Base-by-base conservation (phyloP, 1,284 basidiomycete genomes). In the Coriolopsis trogii region DNA sequence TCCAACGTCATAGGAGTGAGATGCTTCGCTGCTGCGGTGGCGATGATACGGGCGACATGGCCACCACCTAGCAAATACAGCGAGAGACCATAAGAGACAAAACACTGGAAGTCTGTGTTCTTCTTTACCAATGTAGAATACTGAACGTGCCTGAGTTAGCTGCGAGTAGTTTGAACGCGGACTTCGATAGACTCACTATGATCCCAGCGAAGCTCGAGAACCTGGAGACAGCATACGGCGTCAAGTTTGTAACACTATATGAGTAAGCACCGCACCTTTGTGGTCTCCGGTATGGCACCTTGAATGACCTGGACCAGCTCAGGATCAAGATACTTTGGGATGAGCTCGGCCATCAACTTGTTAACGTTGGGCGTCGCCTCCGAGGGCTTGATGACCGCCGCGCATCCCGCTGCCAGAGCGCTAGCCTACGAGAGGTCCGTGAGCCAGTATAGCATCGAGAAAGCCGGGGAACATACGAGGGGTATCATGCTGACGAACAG, bases 181-280 rank as follows among this genome's bases (percentile, higher is more conserved):
- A n/a, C n/a, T n/a, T 26, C 15, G 7, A 33, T 13, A 1, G 29
- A 75, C 82, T 63, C 60, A 92, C 91, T 87, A 59, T 93, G 91
- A 59, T 89, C 93, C 89, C 91, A 96, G 48, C 80, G 81, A 36
- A 91, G 75, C 59, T 91, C 87, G 10, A 95, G 77, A 6, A 93
- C 67, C 75, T 87, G 47, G 6, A 29, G 10, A 6, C 12, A 21
- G 5, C 3, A 26, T 31, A 3, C 38, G 3, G 8, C n/a, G n/a
- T n/a, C n/a, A 20, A 9, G 24, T 38, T 18, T 49, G 20, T n/a
- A 39, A 1, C 16, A 16, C 30, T 31, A 1, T 31, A 23, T 10
- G 18, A 13, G 20, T 12, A 13, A 24, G 25, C 16, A 9, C 42
- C 68, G 15, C 36, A 84, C 84, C 69, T 79, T 86, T 30, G 86